Evolutionary conservation across 2,329 filamentous ascomycete species (phyloP).

Genomic region (Colletotrichum lini): DNA sequence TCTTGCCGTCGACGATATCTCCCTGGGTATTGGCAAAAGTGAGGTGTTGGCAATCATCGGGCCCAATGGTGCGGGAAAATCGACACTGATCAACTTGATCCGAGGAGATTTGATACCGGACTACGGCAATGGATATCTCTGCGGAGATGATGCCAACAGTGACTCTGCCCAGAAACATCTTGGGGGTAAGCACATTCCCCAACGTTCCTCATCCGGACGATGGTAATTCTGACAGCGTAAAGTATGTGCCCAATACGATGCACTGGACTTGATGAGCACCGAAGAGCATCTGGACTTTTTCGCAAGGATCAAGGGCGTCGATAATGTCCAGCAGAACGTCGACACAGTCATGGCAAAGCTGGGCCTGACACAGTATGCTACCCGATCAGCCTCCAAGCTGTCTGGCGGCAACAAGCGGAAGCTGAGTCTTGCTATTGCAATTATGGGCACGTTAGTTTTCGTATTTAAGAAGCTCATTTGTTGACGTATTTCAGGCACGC

Average conservation of each 20-base stretch:
- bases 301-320: slow-evolving; percentile 77
- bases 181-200: slow-evolving; percentile 68
- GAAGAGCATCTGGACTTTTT: slow-evolving; percentile 81
- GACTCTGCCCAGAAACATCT: slow-evolving; percentile 73
- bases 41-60: slow-evolving; percentile 83
- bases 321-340: slow-evolving; percentile 74
- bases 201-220: slow-evolving; percentile 70
- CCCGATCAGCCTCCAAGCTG: slow-evolving; percentile 75
- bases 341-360: slow-evolving; percentile 75
- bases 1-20: slow-evolving; percentile 78
- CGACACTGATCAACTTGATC: slow-evolving; percentile 79
- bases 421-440: slow-evolving; percentile 78
- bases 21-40: slow-evolving; percentile 76
- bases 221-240: too few species aligned
- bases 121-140: slow-evolving; percentile 76
- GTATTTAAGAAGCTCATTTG: background rate
- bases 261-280: slow-evolving; percentile 83
- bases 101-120: slow-evolving; percentile 79
- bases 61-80: slow-evolving; percentile 84
- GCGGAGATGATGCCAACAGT: slow-evolving; percentile 58
- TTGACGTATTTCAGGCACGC: background rate
- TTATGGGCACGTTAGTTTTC: slow-evolving; percentile 75
- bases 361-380: slow-evolving; percentile 72
- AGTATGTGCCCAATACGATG: slow-evolving; percentile 80
- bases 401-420: slow-evolving; percentile 86